Evolutionary conservation across 176 grass and related monocot genomes (phyloP), one percentile per base, ranked within the genome.

Genomic region (Stipa capillata): DNA sequence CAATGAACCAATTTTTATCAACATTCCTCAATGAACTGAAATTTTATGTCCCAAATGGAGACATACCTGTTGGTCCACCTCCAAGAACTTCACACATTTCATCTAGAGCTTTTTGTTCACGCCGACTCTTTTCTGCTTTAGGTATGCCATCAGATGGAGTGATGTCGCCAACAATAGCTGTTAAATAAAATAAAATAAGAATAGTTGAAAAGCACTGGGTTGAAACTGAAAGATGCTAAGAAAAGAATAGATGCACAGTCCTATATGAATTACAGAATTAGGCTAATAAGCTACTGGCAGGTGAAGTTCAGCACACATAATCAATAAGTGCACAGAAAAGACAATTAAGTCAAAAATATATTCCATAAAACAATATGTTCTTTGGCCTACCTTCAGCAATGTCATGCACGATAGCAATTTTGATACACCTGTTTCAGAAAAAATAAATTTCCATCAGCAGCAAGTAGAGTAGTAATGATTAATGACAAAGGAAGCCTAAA

Each of bases 401-500:
- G 78, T 98, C 96, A 83, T 98, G 96, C 73, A 98, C 96, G 13
- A 98, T 90, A 67, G 96, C 96, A 84, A 98, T 94, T 87, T 98
- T 98, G 44, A 98, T 89, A 71, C 96, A 98, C 85, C 96, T 98
- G 85, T 72, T 66, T 16, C 23, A 74, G 32, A 45, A 0, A 58
- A 68, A 55, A 78, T 45, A 71, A 63, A 48, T 58, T 34, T 42
- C 55, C 1, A 15, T 78, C 13, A 88, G 13, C 21, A 80, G 50
- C 6, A 69, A 71, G 14, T 18, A 83, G 16, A 76, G 35, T 62
- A 67, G 6, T 50, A 49, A 47, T 44, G 17, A 10, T 36, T 4
- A 24, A 74, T 25, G 27, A 20, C 12, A 74, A 69, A 17, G n/a
- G 7, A 28, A 53, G 31, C 48, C n/a, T 2, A 1, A 13, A 52